Evolutionary conservation across 495 filamentous ascomycete species (phyloP).

Genomic region (Lichina pygmaea): DNA sequence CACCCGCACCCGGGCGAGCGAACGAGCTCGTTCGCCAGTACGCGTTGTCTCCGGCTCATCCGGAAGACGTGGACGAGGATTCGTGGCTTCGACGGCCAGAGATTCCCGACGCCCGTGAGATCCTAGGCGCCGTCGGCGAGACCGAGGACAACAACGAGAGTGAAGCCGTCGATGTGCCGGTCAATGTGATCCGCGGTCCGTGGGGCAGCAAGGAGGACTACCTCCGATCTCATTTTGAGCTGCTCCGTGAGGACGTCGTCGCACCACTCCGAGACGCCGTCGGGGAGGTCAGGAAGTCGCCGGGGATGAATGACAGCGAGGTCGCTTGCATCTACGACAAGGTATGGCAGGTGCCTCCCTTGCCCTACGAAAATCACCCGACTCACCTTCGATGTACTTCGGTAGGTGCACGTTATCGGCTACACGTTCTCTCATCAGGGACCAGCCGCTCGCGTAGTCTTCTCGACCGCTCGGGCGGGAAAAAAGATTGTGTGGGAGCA

Average conservation of each 20-base stretch:
- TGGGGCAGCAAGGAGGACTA: conserved; percentile 14
- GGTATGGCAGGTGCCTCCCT: conserved; percentile 16
- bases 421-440: conserved; percentile 34
- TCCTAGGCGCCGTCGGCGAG: neutral
- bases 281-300: conserved; percentile 6
- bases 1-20: neutral
- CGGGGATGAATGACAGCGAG: conserved; percentile 17
- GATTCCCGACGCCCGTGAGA: conserved; percentile 1
- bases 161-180: conserved; percentile 7
- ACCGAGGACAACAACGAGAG: neutral
- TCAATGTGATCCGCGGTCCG: conserved; percentile 14
- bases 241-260: conserved; percentile 19
- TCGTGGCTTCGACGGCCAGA: conserved; percentile 2
- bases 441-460: conserved; percentile 37
- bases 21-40: neutral
- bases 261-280: conserved; percentile 14
- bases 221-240: conserved; percentile 11
- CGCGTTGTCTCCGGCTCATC: neutral
- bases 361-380: no score
- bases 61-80: neutral
- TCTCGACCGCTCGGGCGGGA: conserved; percentile 36
- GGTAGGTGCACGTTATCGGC: conserved; percentile 36
- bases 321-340: conserved; percentile 45
- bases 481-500: conserved; percentile 56
- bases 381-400: neutral